Conservation (phyloP, 768 basidiomycete genomes). For the Russula virescens region DNA sequence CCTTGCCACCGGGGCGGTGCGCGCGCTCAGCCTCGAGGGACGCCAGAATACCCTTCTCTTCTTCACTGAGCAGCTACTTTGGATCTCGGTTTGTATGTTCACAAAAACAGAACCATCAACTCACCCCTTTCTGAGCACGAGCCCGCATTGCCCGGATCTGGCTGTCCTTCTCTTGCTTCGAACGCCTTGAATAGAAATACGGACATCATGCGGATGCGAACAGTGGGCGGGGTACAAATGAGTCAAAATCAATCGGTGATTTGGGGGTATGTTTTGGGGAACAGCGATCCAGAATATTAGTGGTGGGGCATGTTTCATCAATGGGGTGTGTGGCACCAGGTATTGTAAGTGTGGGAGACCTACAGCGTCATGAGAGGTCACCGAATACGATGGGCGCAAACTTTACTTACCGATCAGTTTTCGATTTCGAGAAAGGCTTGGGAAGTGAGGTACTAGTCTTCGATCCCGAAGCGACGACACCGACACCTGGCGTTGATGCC, state of each 20-base stretch:
- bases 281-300: slow-evolving; percentile 26
- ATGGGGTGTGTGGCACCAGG: slow-evolving; percentile 24
- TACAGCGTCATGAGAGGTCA: slow-evolving; percentile 59
- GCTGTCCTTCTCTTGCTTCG: slow-evolving; percentile 69
- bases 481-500: slow-evolving; percentile 24
- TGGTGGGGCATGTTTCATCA: slow-evolving; percentile 22
- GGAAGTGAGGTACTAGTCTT: slow-evolving; percentile 16
- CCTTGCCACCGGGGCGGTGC: slow-evolving; percentile 32
- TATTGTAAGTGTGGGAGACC: slow-evolving; percentile 33
- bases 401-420: slow-evolving; percentile 58
- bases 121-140: slow-evolving; percentile 70
- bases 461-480: slow-evolving; percentile 15
- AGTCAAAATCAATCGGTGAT: slow-evolving; percentile 35
- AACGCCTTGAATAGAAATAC: slow-evolving; percentile 48
- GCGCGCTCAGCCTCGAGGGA: slow-evolving; percentile 43
- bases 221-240: slow-evolving; percentile 62
- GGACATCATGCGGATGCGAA: slow-evolving; percentile 57
- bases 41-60: slow-evolving; percentile 57
- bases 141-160: slow-evolving; percentile 62
- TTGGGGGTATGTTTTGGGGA: slow-evolving; percentile 31
- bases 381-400: slow-evolving; percentile 26
- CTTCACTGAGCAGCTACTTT: slow-evolving; percentile 50
- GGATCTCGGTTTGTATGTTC: slow-evolving; percentile 11
- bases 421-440: slow-evolving; percentile 41
- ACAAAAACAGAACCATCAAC: slow-evolving; percentile 27